Evolutionary conservation across 176 grass and related monocot genomes (phyloP).

Genomic region (Pontederia crassipes): DNA sequence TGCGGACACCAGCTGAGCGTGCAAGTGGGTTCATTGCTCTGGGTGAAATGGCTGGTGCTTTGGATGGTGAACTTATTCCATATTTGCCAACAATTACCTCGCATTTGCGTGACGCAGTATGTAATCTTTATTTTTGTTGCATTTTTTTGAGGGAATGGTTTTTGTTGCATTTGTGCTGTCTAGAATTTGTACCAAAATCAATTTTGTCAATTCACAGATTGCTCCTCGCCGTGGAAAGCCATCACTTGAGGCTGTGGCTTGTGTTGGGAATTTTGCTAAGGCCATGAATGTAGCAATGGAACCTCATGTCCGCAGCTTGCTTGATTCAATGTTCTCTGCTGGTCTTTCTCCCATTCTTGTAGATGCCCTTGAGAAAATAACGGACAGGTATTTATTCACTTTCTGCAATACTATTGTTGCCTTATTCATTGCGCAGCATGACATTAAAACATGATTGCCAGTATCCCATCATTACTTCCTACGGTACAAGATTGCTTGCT

Average conservation of each 20-base stretch:
- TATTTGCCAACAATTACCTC: constrained; percentile 71
- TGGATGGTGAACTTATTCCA: constrained; percentile 79
- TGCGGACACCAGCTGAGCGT: constrained; percentile 80
- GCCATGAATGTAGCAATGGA: constrained; percentile 92
- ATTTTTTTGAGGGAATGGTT: background rate
- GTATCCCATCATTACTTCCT: constrained; percentile 76
- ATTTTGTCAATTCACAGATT: constrained; percentile 52
- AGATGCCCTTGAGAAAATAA: constrained; percentile 69
- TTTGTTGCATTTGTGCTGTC: background rate
- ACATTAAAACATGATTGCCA: constrained; percentile 27
- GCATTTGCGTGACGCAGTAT: constrained; percentile 86
- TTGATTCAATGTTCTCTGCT: constrained; percentile 82
- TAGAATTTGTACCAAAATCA: background rate
- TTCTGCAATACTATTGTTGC: background rate
- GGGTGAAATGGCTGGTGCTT: constrained; percentile 95
- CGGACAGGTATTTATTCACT: constrained; percentile 38
- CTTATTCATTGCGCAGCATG: background rate
- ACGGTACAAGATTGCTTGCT: constrained; percentile 86
- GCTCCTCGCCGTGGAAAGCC: constrained; percentile 87
- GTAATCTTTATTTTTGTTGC: constrained; percentile 4
- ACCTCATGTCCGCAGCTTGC: constrained; percentile 75
- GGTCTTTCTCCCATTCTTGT: constrained; percentile 81
- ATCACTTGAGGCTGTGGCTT: constrained; percentile 89
- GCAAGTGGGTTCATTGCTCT: constrained; percentile 94
- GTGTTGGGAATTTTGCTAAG: constrained; percentile 88